These are phyloP conservation scores for Daldinia sp. DNA, from an alignment of 2,329 filamentous ascomycete species.

Conservation along the genomic window DNA sequence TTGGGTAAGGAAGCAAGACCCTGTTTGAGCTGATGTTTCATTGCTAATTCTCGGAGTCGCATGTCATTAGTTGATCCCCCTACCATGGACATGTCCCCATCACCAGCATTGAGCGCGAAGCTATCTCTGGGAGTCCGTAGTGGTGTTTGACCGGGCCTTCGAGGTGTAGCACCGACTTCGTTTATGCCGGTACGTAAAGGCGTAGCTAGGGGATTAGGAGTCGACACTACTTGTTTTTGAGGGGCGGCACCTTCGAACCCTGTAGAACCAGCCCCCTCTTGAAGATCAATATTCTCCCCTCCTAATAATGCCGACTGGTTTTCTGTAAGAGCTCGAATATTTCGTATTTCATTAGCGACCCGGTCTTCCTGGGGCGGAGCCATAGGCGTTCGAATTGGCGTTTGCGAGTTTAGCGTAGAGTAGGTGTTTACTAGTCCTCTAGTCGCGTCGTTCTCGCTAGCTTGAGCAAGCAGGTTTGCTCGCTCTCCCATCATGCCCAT, in stretches of 20 bases:
- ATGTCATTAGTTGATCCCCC: constrained; percentile 83
- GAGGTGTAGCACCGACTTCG: constrained; percentile 76
- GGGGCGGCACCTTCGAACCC: constrained; percentile 89
- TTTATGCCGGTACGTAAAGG: constrained; percentile 76
- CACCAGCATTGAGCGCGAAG: constrained; percentile 82
- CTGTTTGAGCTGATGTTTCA: constrained; percentile 75
- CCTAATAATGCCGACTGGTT: constrained; percentile 94
- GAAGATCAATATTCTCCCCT: constrained; percentile 90
- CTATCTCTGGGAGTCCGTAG: constrained; percentile 89
- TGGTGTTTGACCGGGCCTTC: constrained; percentile 81
- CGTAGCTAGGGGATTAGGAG: constrained; percentile 94
- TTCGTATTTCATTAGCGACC: constrained; percentile 95
- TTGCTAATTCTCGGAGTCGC: constrained; percentile 75
- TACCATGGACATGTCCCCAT: constrained; percentile 73
- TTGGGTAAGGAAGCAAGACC: constrained; percentile 87
- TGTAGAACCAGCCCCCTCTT: constrained; percentile 84
- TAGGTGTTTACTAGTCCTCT: constrained; percentile 90
- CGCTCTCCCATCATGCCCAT: constrained; percentile 95
- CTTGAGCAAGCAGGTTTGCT: constrained; percentile 79
- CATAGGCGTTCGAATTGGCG: constrained; percentile 91
- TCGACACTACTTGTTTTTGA: constrained; percentile 83
- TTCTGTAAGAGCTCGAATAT: constrained; percentile 90
- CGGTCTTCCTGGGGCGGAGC: constrained; percentile 94
- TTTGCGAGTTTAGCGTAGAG: constrained; percentile 80
- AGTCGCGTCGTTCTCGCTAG: constrained; percentile 86